Percentiles rank a stretch among this genome's conserved stretches.
Conservation (phyloP, 345 rosid genomes). For the Anastatica hierochuntica region DNA sequence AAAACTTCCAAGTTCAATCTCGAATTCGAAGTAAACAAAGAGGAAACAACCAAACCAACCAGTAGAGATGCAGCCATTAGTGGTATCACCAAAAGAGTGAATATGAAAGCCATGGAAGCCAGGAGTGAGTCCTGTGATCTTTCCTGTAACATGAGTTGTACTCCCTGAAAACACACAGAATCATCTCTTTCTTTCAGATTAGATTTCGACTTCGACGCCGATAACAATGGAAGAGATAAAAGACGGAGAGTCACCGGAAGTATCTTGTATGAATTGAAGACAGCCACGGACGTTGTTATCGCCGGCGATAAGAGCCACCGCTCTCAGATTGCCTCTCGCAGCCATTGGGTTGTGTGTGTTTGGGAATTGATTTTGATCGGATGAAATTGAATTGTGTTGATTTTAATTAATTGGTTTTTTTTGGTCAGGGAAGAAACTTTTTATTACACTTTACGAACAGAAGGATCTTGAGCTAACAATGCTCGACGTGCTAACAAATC, state of each 20-base stretch:
- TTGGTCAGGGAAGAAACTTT: too few relatives aligned
- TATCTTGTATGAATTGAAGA: slow-evolving; percentile 49
- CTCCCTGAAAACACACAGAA: slow-evolving; percentile 38
- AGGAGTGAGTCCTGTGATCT: slow-evolving; percentile 62
- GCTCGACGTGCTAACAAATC: too few relatives aligned
- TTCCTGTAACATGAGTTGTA: slow-evolving; percentile 68
- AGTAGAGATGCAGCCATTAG: slow-evolving; percentile 95
- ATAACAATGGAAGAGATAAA: background rate
- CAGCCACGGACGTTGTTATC: slow-evolving; percentile 50
- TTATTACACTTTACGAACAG: too few relatives aligned
- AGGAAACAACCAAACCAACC: slow-evolving; percentile 27
- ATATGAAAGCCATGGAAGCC: slow-evolving; percentile 89
- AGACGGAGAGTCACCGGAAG: slow-evolving; percentile 37
- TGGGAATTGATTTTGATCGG: too few relatives aligned
- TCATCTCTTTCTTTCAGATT: too few relatives aligned
- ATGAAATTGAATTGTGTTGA: too few relatives aligned
- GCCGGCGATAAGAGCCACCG: slow-evolving; percentile 80
- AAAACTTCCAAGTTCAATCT: too few relatives aligned
- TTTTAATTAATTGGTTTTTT: too few relatives aligned
- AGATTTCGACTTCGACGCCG: background rate
- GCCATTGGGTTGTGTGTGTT: too few relatives aligned
- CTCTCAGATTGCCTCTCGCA: slow-evolving; percentile 40
- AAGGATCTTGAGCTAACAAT: too few relatives aligned
- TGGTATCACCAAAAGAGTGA: slow-evolving; percentile 86
- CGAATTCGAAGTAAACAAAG: background rate